These are phyloP conservation scores for Hysterangium stoloniferum DNA, from an alignment of 768 basidiomycete genomes.

Conservation along the genomic window DNA sequence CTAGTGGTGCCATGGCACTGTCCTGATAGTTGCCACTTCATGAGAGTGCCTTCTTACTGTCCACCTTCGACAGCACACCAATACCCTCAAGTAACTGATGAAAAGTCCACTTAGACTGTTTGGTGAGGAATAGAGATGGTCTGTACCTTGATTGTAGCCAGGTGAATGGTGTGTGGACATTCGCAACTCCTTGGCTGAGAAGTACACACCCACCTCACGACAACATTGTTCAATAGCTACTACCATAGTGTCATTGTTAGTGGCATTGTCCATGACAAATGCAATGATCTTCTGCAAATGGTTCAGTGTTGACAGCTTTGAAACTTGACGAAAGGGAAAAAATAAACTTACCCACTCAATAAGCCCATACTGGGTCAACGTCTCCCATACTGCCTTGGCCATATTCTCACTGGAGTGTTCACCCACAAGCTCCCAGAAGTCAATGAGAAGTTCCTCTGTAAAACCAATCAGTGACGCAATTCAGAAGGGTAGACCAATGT, in stretches of 20 bases:
- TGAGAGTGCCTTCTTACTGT: conserved; percentile 18
- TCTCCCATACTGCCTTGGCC: conserved; percentile 27
- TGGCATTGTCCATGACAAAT: conserved; percentile 19
- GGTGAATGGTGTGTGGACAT: conserved; percentile 22
- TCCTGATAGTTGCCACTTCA: conserved; percentile 13
- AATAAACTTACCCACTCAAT: conserved; percentile 15
- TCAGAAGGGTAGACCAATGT: neutral
- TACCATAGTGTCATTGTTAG: conserved; percentile 20
- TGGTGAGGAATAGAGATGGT: neutral
- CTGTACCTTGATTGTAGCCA: conserved; percentile 20
- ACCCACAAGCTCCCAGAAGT: conserved; percentile 28
- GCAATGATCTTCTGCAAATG: conserved; percentile 13
- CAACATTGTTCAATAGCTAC: conserved; percentile 8
- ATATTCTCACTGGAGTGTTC: conserved; percentile 30
- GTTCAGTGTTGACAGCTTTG: neutral
- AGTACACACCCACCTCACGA: conserved; percentile 6
- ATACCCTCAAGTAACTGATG: conserved; percentile 27
- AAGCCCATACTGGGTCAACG: conserved; percentile 22
- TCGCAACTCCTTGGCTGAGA: conserved; percentile 15
- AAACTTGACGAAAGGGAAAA: neutral
- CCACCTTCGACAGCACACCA: conserved; percentile 21
- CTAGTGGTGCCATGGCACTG: neutral
- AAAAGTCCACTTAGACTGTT: neutral
- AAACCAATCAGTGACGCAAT: neutral
- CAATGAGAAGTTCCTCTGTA: conserved; percentile 31